Evolutionary conservation across 306 rosid species (phyloP).

Genomic region (Alnus rubra): DNA sequence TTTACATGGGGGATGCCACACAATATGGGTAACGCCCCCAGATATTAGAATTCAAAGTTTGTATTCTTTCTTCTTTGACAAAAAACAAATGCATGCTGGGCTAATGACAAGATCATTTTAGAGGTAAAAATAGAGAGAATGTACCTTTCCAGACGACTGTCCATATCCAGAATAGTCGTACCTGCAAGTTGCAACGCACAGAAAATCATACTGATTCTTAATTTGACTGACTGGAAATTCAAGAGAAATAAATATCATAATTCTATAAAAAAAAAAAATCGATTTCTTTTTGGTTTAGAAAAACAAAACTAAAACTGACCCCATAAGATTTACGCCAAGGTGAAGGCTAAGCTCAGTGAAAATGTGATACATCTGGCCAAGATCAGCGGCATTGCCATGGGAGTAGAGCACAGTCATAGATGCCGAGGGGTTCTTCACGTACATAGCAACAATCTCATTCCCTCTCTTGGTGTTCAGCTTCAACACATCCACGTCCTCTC

Average conservation of each 20-base stretch:
- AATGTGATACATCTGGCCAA: conserved; percentile 67
- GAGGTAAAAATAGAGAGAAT: neutral
- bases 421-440: conserved; percentile 55
- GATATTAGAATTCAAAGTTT: neutral
- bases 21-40: neutral
- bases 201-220: conserved; percentile 4
- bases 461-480: conserved; percentile 56
- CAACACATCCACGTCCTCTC: conserved; percentile 65
- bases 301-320: conserved; percentile 34
- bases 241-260: conserved; percentile 2
- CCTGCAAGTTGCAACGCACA: conserved; percentile 36
- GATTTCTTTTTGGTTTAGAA: neutral
- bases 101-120: conserved; percentile 1
- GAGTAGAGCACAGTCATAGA: conserved; percentile 64
- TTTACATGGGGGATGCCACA: neutral
- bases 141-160: conserved; percentile 74
- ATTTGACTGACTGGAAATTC: neutral
- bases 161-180: conserved; percentile 84
- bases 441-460: conserved; percentile 60
- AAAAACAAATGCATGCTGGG: conserved; percentile 12
- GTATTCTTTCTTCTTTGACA: neutral
- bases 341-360: conserved; percentile 62
- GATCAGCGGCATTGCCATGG: conserved; percentile 80
- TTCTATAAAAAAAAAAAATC: neutral
- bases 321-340: conserved; percentile 71